These are phyloP conservation scores for Delphinella strobiligena DNA, from an alignment of 2,329 filamentous ascomycete genomes.

Conservation along the genomic window DNA sequence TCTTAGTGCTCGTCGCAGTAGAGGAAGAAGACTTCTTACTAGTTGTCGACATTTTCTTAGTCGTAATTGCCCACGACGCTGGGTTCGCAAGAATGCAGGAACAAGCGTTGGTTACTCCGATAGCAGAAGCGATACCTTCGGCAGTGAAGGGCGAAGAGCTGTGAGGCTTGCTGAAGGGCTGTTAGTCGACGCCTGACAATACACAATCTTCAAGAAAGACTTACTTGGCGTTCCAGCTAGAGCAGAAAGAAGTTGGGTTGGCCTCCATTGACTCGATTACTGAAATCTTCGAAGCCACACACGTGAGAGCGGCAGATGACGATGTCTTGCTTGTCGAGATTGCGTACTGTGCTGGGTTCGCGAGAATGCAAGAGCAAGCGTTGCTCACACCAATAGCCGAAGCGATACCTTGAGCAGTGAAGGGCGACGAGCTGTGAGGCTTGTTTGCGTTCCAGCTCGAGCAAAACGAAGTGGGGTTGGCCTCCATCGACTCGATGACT, in stretches of 20 bases:
- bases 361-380: background rate
- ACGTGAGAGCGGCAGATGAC: conserved; percentile 2
- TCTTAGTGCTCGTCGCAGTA: background rate
- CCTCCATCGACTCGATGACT: background rate
- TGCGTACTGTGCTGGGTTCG: background rate
- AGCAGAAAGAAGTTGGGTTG: conserved; percentile 1
- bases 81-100: conserved; percentile 1
- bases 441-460: background rate
- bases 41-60: background rate
- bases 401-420: background rate
- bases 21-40: background rate
- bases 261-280: background rate
- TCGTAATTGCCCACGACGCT: background rate
- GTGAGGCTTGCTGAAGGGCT: too few species aligned
- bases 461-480: conserved; percentile 1
- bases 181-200: too few species aligned
- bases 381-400: background rate
- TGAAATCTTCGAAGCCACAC: background rate
- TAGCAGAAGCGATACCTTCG: background rate
- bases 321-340: conserved; percentile 1
- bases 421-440: background rate
- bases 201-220: too few species aligned
- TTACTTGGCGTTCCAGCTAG: background rate
- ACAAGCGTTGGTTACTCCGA: background rate
- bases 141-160: background rate